Conservation (phyloP, 306 rosid genomes). For the Prinsepia uniflora region DNA sequence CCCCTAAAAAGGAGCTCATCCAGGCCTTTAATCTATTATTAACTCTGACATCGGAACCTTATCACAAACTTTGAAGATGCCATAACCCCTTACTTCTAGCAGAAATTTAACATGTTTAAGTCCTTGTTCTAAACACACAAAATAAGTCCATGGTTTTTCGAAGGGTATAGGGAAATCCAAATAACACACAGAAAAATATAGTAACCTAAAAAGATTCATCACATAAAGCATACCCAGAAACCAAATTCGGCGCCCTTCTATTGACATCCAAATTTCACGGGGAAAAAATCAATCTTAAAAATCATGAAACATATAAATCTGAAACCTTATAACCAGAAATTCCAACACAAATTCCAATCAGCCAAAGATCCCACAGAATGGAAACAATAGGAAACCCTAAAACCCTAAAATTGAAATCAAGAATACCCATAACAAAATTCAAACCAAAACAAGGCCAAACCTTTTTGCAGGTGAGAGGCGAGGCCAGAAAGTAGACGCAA, state of each 20-base stretch:
- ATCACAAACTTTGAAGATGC: neutral
- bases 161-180: neutral
- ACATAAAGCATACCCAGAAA: neutral
- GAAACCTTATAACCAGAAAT: slow-evolving; percentile 9
- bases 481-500: slow-evolving; percentile 97
- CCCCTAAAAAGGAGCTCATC: neutral
- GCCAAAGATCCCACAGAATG: slow-evolving; percentile 5
- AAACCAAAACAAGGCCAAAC: slow-evolving; percentile 26
- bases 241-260: neutral
- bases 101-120: neutral
- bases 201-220: slow-evolving; percentile 13
- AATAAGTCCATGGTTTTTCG: neutral
- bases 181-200: neutral
- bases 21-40: neutral
- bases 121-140: neutral
- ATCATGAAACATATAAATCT: neutral
- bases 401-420: slow-evolving; percentile 2
- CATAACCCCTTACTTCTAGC: neutral
- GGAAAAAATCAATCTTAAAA: neutral
- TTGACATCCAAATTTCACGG: neutral
- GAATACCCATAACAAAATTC: neutral
- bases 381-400: neutral
- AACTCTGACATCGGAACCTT: neutral
- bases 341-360: neutral
- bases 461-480: slow-evolving; percentile 98